Base-by-base conservation (phyloP, 2,329 filamentous ascomycete species). In the Colletotrichum nymphaeae region DNA sequence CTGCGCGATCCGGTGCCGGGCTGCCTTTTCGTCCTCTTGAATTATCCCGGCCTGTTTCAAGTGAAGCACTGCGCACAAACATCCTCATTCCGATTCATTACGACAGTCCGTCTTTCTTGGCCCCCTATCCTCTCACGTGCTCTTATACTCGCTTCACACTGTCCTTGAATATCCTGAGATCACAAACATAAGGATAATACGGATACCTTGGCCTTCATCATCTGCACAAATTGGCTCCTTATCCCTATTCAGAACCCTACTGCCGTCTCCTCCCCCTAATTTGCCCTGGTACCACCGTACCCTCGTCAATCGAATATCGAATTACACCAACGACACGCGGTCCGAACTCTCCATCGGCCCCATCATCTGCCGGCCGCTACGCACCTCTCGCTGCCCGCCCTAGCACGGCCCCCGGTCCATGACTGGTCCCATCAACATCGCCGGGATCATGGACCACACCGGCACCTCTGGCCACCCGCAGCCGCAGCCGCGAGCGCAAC, bases 61-160 rank as follows among this genome's bases (percentile, higher is more conserved):
- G 67, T 73, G 67, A 73, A 57, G 64, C 64, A 59, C 49, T 30
- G 55, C n/a, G 14, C 69, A 72, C 69, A 49, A 69, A 55, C 69
- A 63, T n/a, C 30, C 37, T 59, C 55, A 53, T 26, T 22, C 46
- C 67, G 53, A 53, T 42, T 19, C 35, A 57, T 32, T 11, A 32
- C 1, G 4, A 12, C 8, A 67, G 14, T 16, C 35, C 28, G 14
- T 57, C 63, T 24, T 30, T 35, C 35, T 57, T 49, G 30, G 53
- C 67, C 42, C 37, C 67, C 32, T 12, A 35, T 35, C 32, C 11
- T 35, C 32, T 35, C 32, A 12, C 11, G 32, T 35, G 32, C 32
- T 7, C 11, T 37, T 59, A 59, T 30, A 22, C 26, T 55, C 58
- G 57, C 63, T 8, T 30, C 12, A 35, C 19, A 19, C 28, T 26